Conservation (phyloP, 345 rosid genomes). For the Salix udensis region DNA sequence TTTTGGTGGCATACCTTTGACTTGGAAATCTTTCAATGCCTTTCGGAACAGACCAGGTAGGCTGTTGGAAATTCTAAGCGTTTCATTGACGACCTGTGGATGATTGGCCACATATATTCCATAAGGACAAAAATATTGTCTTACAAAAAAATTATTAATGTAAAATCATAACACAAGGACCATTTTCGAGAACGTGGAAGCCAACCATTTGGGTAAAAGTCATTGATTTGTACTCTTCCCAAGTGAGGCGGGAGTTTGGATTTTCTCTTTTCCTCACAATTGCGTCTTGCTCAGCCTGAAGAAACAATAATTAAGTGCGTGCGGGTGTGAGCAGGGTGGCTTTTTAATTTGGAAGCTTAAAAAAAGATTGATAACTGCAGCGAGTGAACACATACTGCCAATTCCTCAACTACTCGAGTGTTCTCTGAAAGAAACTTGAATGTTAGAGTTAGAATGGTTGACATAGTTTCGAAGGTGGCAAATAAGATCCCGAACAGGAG, state of each 20-base stretch:
- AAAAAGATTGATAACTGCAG: background rate
- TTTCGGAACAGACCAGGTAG: conserved; percentile 21
- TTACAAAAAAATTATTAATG: background rate
- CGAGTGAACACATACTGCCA: conserved; percentile 12
- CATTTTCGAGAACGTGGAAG: background rate
- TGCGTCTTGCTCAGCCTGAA: conserved; percentile 28
- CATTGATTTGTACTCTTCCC: conserved; percentile 12
- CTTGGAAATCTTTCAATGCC: conserved; percentile 30
- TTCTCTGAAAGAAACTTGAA: conserved; percentile 33
- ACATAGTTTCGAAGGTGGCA: conserved; percentile 14
- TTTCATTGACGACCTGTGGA: background rate
- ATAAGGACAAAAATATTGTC: no score
- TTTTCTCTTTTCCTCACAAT: conserved; percentile 3
- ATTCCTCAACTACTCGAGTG: conserved; percentile 30
- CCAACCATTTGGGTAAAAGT: conserved; percentile 24
- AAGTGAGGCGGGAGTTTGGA: conserved; percentile 15
- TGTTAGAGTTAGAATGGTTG: conserved; percentile 7
- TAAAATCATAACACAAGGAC: background rate
- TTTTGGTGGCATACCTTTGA: background rate
- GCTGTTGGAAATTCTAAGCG: background rate
- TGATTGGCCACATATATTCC: background rate
- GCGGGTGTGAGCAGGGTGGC: background rate
- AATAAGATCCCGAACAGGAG: conserved; percentile 22
- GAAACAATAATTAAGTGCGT: background rate
- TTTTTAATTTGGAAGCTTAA: background rate